These are phyloP conservation scores for Aspergillus nanangensis DNA, from an alignment of 495 filamentous ascomycete genomes.

Conservation along the genomic window DNA sequence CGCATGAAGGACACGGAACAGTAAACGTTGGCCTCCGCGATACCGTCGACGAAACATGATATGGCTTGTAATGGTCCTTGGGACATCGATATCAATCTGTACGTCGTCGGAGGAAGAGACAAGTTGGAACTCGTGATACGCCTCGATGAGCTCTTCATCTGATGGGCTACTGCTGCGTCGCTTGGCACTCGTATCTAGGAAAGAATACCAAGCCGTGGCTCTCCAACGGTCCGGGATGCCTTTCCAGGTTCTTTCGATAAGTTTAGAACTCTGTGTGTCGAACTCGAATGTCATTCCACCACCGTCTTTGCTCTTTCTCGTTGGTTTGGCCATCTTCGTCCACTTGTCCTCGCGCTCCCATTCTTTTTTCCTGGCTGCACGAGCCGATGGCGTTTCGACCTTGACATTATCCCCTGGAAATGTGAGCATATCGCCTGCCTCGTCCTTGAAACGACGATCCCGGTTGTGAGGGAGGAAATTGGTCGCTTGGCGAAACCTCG, in stretches of 20 bases:
- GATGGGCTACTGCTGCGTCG: constrained; percentile 51
- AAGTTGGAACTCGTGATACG: constrained; percentile 65
- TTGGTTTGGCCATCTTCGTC: constrained; percentile 87
- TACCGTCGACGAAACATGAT: constrained; percentile 97
- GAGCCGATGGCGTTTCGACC: constrained; percentile 45
- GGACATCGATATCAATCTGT: constrained; percentile 97
- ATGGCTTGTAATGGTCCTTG: constrained; percentile 89
- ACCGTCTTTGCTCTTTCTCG: constrained; percentile 50
- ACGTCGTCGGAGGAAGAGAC: constrained; percentile 82
- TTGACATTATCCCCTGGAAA: constrained; percentile 61
- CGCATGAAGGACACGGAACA: constrained; percentile 90
- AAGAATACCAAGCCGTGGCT: constrained; percentile 89
- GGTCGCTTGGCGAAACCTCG: constrained; percentile 56
- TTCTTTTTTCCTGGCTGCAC: constrained; percentile 72
- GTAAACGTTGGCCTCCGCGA: constrained; percentile 80
- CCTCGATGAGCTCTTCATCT: constrained; percentile 67
- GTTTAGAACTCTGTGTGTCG: constrained; percentile 74
- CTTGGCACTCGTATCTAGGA: constrained; percentile 79
- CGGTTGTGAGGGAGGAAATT: constrained; percentile 75
- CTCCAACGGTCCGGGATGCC: constrained; percentile 97
- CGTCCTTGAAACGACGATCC: constrained; percentile 71
- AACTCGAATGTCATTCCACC: constrained; percentile 90
- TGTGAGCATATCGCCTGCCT: constrained; percentile 87
- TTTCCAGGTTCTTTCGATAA: constrained; percentile 94
- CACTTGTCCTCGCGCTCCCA: constrained; percentile 87